These are phyloP conservation scores for Uronychia setigera DNA, from an alignment of 73 alveolate genomes.

Conservation along the genomic window DNA sequence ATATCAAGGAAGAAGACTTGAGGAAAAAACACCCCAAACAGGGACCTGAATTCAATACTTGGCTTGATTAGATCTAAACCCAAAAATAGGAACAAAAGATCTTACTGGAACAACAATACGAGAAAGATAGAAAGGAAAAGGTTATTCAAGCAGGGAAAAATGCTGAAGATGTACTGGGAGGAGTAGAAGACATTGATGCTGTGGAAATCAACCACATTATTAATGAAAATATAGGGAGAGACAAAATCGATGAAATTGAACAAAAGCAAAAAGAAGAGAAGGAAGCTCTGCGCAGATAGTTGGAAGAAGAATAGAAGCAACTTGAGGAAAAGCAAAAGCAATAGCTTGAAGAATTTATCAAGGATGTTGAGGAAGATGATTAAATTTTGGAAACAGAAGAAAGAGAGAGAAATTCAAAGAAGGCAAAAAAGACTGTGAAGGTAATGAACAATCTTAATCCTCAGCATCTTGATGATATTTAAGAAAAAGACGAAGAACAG, in stretches of 20 bases:
- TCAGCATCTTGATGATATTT: not conserved
- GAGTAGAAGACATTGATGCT: not conserved
- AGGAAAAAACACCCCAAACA: no score
- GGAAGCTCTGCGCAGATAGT: not conserved
- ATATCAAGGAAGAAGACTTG: no score
- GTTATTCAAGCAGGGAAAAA: not conserved
- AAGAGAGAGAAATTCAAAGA: conserved; percentile 18
- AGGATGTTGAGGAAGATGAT: conserved; percentile 38
- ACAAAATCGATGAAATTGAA: conserved; percentile 21
- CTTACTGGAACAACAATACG: not conserved
- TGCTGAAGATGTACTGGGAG: conserved; percentile 5
- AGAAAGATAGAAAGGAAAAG: not conserved
- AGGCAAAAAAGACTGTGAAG: not conserved
- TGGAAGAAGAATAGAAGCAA: conserved; percentile 17
- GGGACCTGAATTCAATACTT: no score
- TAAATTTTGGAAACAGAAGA: conserved; percentile 1
- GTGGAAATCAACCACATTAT: not conserved
- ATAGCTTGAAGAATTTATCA: conserved; percentile 9
- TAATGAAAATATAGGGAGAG: not conserved
- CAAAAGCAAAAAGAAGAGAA: conserved; percentile 32
- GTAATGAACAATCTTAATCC: not conserved
- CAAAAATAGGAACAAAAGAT: conserved; percentile 8
- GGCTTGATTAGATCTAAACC: conserved; percentile 28
- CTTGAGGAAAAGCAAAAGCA: conserved; percentile 22
- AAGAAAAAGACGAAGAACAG: not conserved